A percentile compares a stretch with the other conserved stretches of the same genome.
Evolutionary conservation across 1,284 basidiomycete genomes (phyloP).

Genomic region (Schizophyllum amplum): DNA sequence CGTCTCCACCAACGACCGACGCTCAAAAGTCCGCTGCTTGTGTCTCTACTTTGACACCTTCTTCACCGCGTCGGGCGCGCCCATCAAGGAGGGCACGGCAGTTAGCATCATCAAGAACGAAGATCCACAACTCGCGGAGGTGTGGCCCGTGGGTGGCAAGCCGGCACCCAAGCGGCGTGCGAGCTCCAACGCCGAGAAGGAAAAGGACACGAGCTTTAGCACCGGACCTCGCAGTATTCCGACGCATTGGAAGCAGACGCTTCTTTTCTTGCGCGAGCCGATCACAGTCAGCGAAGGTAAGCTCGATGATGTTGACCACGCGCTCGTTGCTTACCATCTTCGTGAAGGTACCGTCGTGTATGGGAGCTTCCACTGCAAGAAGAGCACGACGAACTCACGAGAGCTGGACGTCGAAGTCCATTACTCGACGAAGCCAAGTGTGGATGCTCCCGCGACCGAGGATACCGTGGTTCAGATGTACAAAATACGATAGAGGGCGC

Average conservation of each 20-base stretch:
- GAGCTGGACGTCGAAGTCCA: conserved; percentile 93
- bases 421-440: conserved; percentile 48
- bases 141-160: conserved; percentile 66
- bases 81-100: conserved; percentile 41
- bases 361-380: conserved; percentile 79
- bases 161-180: conserved; percentile 43
- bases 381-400: conserved; percentile 76
- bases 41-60: conserved; percentile 94
- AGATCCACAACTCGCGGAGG: conserved; percentile 59
- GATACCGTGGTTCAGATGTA: conserved; percentile 64
- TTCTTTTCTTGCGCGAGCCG: conserved; percentile 82
- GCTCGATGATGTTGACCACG: conserved; percentile 15
- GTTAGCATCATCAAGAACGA: conserved; percentile 48
- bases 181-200: conserved; percentile 36
- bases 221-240: conserved; percentile 82
- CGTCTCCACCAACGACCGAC: conserved; percentile 45
- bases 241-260: conserved; percentile 98
- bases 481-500: conserved; percentile 48
- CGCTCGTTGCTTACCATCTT: background rate
- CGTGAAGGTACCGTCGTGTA: conserved; percentile 62
- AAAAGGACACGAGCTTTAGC: conserved; percentile 74
- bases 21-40: conserved; percentile 71
- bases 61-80: conserved; percentile 61
- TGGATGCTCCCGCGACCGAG: conserved; percentile 22
- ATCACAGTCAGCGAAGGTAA: conserved; percentile 67